Evolutionary conservation across 129 eudicot genomes (phyloP).

Genomic region (Kitagawia praeruptora): DNA sequence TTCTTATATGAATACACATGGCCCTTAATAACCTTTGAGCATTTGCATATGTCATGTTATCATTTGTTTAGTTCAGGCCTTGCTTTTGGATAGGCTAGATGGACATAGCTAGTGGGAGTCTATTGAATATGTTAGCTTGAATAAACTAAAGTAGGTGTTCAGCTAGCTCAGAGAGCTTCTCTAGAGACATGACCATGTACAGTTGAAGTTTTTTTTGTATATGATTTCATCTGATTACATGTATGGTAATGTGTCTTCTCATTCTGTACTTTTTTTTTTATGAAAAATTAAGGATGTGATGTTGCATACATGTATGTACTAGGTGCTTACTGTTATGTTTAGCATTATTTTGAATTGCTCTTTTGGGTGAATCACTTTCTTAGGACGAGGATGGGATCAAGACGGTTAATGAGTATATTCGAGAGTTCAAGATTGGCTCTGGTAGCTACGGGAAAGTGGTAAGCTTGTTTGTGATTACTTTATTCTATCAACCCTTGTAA

Average conservation of each 20-base stretch:
- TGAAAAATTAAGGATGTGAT: not conserved
- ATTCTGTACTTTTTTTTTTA: not conserved
- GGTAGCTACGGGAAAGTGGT: slow-evolving; percentile 99
- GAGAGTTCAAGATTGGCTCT: slow-evolving; percentile 69
- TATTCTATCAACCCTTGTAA: not conserved
- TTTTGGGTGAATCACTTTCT: not conserved
- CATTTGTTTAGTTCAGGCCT: not conserved
- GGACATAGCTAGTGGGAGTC: not conserved
- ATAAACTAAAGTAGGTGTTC: not conserved
- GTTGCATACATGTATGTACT: not conserved
- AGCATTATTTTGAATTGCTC: not conserved
- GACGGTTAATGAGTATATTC: slow-evolving; percentile 78
- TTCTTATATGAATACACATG: not conserved
- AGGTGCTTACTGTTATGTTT: not conserved
- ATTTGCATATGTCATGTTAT: not conserved
- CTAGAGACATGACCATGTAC: not conserved
- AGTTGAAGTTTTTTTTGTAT: not conserved
- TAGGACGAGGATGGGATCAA: slow-evolving; percentile 88
- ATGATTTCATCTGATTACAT: not conserved
- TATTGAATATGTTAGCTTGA: not conserved
- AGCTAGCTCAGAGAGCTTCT: not conserved
- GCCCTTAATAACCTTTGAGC: not conserved
- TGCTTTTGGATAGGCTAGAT: not conserved
- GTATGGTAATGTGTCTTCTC: not conserved
- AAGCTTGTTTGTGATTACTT: slow-evolving; percentile 15